Percentiles rank a stretch among this genome's conserved stretches.
These are phyloP conservation scores for Botrytis sinoallii DNA, from an alignment of 2,329 filamentous ascomycete genomes.

Conservation along the genomic window DNA sequence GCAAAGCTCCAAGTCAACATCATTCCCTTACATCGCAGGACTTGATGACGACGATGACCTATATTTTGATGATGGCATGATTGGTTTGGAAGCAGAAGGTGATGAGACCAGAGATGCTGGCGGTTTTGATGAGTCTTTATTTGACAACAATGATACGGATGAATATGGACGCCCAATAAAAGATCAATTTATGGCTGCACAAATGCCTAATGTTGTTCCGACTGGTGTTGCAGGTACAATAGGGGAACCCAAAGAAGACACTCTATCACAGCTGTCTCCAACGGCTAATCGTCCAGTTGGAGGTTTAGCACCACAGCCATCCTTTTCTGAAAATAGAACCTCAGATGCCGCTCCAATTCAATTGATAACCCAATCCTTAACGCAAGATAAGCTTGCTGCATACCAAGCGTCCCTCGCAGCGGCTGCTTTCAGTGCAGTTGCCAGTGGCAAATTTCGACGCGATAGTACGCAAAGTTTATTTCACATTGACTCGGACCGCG, in stretches of 20 bases:
- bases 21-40: slow-evolving; percentile 23
- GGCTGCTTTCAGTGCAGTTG: slow-evolving; percentile 73
- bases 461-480: slow-evolving; percentile 38
- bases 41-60: slow-evolving; percentile 37
- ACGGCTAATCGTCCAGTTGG: slow-evolving; percentile 4
- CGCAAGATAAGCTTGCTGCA: slow-evolving; percentile 59
- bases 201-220: slow-evolving; percentile 26
- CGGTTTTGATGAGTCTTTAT: slow-evolving; percentile 70
- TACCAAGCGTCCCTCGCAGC: slow-evolving; percentile 84
- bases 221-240: slow-evolving; percentile 20
- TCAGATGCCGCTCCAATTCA: neutral
- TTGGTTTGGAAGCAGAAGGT: slow-evolving; percentile 49
- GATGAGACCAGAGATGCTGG: slow-evolving; percentile 47
- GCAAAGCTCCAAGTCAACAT: neutral
- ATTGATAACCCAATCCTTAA: slow-evolving; percentile 40
- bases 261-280: neutral
- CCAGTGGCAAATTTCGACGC: slow-evolving; percentile 71
- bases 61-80: slow-evolving; percentile 70
- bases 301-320: slow-evolving; percentile 31
- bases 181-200: slow-evolving; percentile 35
- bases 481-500: slow-evolving; percentile 28
- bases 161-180: slow-evolving; percentile 57
- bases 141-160: slow-evolving; percentile 66
- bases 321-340: slow-evolving; percentile 22
- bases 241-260: neutral